These are phyloP conservation scores for Termitomyces sp. DNA, from an alignment of 768 basidiomycete genomes.

Conservation along the genomic window DNA sequence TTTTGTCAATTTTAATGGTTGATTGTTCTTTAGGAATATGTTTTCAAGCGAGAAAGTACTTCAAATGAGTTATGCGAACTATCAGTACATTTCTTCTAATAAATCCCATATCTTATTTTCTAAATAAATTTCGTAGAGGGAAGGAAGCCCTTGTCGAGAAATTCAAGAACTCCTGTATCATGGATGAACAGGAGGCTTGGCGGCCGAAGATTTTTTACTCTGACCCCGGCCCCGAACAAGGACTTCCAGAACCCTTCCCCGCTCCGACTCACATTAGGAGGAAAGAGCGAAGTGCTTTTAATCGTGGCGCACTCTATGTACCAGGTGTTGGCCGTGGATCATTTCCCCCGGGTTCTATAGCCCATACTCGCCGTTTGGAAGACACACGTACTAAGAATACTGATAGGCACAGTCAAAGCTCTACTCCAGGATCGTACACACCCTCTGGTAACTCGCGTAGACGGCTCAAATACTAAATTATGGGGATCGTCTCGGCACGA, in stretches of 20 bases:
- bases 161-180: slow-evolving; percentile 87
- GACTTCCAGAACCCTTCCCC: slow-evolving; percentile 78
- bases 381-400: slow-evolving; percentile 7
- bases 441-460: background rate
- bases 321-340: slow-evolving; percentile 18
- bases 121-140: slow-evolving; percentile 45
- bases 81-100: slow-evolving; percentile 59
- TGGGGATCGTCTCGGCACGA: background rate
- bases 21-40: slow-evolving; percentile 64
- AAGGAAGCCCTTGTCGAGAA: slow-evolving; percentile 90
- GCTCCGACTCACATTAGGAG: slow-evolving; percentile 76
- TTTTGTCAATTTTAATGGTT: slow-evolving; percentile 6
- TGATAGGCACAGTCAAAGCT: slow-evolving; percentile 8
- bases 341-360: slow-evolving; percentile 11
- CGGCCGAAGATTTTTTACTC: slow-evolving; percentile 85
- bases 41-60: slow-evolving; percentile 89
- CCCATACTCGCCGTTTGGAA: slow-evolving; percentile 16
- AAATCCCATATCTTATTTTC: slow-evolving; percentile 4
- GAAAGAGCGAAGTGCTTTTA: slow-evolving; percentile 80
- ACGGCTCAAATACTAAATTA: background rate
- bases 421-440: background rate
- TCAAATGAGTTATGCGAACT: slow-evolving; percentile 91
- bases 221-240: slow-evolving; percentile 63
- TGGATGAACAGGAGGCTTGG: slow-evolving; percentile 84
- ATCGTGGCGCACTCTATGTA: slow-evolving; percentile 70